Evolutionary conservation across 768 basidiomycete species (phyloP), one percentile per base, ranked within the genome.

Genomic region (Rhodotorula paludigena): DNA sequence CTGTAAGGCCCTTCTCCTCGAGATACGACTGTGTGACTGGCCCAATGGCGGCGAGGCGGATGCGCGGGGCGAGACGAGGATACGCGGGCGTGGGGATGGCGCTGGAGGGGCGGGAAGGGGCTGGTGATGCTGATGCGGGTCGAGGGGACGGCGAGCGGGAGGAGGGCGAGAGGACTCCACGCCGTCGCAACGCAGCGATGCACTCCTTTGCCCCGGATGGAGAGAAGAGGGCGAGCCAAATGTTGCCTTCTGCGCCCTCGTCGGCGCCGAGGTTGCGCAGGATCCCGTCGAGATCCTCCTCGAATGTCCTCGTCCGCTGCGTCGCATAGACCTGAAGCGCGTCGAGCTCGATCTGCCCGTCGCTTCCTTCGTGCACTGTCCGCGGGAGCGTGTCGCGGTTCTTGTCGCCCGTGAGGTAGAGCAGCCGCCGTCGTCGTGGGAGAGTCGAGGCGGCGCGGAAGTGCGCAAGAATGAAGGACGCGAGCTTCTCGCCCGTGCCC

Each of bases 371-470:
- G n/a, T n/a, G n/a, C n/a, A n/a, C n/a, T n/a, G n/a, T n/a, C n/a
- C n/a, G n/a, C 1, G 36, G 45, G 3, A 92, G 77, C 0, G 84
- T 86, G 68, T 90, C 88, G 25, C 84, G 81, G 65, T 89, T 90
- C 81, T 92, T 93, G 82, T 92, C 91, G 30, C 90, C 90, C 18
- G 86, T 89, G 15, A 94, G 82, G 76, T 90, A 91, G 11, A 92
- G 77, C 55, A 92, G 75, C 38, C 75, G 71, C 35, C 15, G 16
- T 49, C 39, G 49, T 18, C 23, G 28, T 25, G 20, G 38, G 18
- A n/a, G 23, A 0, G 32, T 77, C 79, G 1, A 85, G 88, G 20
- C 90, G 84, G 44, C 81, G 80, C 73, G 86, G 86, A n/a, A 63
- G 28, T 48, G 38, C 16, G 1, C 33, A 20, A 55, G 53, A 36